These are phyloP conservation scores for Fusarium pseudoanthophilum DNA, from an alignment of 2,329 filamentous ascomycete genomes.

Conservation along the genomic window DNA sequence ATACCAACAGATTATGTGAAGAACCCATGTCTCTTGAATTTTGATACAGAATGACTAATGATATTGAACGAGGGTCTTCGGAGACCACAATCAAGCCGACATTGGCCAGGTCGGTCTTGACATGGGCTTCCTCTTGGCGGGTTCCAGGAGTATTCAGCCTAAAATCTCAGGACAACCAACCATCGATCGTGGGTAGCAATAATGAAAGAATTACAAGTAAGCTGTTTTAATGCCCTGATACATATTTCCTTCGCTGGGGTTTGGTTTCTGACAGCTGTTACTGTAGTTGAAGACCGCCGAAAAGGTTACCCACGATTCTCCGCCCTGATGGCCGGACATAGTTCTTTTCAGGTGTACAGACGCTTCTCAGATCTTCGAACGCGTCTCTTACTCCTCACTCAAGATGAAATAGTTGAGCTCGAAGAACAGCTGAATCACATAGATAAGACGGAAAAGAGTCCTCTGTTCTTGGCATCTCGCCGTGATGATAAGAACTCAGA, in stretches of 20 bases:
- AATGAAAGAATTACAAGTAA: neutral
- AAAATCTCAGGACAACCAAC: accelerated
- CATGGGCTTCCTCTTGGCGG: neutral
- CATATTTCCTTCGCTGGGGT: neutral
- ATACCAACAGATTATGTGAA: no score
- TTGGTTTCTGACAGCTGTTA: neutral
- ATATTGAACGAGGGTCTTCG: neutral
- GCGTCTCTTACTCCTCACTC: neutral
- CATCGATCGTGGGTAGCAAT: accelerated
- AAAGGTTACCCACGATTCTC: neutral
- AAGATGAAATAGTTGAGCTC: neutral
- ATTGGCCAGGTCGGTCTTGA: neutral
- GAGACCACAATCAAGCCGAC: neutral
- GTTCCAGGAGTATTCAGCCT: neutral
- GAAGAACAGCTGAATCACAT: neutral
- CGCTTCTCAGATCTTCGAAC: neutral
- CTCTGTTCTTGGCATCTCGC: neutral
- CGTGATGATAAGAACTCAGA: neutral
- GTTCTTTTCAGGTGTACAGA: neutral
- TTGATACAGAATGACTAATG: neutral
- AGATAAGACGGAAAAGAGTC: neutral
- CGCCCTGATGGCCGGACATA: neutral
- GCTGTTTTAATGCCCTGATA: accelerated
- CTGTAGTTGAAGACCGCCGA: neutral
- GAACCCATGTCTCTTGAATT: no score